Conservation (phyloP, 2,329 filamentous ascomycete species). For the Colletotrichum euphorbiae region DNA sequence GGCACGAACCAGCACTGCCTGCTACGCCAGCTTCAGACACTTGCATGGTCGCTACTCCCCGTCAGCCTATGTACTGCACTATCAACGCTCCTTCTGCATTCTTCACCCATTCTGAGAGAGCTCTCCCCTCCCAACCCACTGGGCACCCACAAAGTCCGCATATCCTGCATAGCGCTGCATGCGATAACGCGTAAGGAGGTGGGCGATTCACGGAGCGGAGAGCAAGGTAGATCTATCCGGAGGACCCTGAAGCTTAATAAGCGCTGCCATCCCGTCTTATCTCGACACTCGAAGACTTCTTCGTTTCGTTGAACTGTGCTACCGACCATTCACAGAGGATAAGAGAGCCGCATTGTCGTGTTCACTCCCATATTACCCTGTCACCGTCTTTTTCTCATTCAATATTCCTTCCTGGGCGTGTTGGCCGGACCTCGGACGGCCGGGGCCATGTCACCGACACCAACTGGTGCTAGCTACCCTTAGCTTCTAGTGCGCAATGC, state of each 20-base stretch:
- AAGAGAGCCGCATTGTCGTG: conserved; percentile 14
- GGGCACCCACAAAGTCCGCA: conserved; percentile 33
- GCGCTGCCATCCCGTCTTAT: conserved; percentile 40
- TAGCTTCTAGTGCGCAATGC: conserved; percentile 9
- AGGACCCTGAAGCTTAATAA: conserved; percentile 39
- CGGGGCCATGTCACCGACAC: conserved; percentile 6
- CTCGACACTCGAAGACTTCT: conserved; percentile 35
- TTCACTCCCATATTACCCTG: neutral
- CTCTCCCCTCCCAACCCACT: conserved; percentile 33
- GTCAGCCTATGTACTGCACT: conserved; percentile 28
- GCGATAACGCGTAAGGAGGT: conserved; percentile 35
- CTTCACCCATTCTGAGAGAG: conserved; percentile 21
- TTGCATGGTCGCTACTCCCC: neutral
- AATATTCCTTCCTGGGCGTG: neutral
- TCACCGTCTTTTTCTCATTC: conserved; percentile 7
- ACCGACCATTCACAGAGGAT: neutral
- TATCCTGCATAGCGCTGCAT: conserved; percentile 38
- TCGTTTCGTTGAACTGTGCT: conserved; percentile 21
- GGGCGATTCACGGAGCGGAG: conserved; percentile 33
- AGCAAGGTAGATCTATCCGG: conserved; percentile 33
- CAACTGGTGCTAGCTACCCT: conserved; percentile 13
- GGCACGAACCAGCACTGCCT: conserved; percentile 18
- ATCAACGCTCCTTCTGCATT: conserved; percentile 28
- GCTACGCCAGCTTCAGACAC: conserved; percentile 12
- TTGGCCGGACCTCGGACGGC: conserved; percentile 14